Conservation (phyloP, 129 eudicot genomes). For the Helianthus tuberosus region DNA sequence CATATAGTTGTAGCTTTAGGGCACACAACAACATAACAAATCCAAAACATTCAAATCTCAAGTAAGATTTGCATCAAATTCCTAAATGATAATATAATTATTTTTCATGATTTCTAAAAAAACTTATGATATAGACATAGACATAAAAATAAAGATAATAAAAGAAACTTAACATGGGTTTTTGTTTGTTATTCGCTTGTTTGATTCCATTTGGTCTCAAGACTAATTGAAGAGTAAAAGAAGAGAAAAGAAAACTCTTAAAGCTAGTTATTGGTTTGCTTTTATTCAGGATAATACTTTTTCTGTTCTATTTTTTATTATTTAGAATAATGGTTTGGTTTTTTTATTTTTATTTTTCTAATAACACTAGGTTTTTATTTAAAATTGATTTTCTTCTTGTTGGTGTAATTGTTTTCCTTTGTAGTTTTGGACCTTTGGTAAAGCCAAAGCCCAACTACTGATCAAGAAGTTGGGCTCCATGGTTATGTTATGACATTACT, state of each 20-base stretch:
- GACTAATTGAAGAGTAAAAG: slow-evolving; percentile 27
- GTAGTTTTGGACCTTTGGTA: background rate
- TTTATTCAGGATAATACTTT: background rate
- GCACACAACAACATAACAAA: slow-evolving; percentile 40
- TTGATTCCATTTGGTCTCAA: slow-evolving; percentile 36
- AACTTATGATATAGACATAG: slow-evolving; percentile 1
- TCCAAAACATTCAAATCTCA: slow-evolving; percentile 38
- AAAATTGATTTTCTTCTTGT: background rate
- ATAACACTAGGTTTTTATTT: background rate
- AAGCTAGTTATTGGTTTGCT: background rate
- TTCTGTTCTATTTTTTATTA: slow-evolving; percentile 6
- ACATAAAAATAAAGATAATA: slow-evolving; percentile 13
- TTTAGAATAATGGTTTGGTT: background rate
- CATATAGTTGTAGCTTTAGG: slow-evolving; percentile 37
- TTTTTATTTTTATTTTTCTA: background rate
- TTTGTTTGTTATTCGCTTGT: slow-evolving; percentile 40
- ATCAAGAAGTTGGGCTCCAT: slow-evolving; percentile 22
- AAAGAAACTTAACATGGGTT: slow-evolving; percentile 23
- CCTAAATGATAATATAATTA: slow-evolving; percentile 29
- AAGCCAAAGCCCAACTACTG: slow-evolving; percentile 34
- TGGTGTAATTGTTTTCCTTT: background rate
- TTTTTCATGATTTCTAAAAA: slow-evolving; percentile 15
- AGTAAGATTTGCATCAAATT: slow-evolving; percentile 37
- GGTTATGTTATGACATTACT: slow-evolving; percentile 13
- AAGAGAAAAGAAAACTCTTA: background rate